Evolutionary conservation across 2,329 filamentous ascomycete species (phyloP).

Genomic region (Aspergillus oerlinghausenensis): DNA sequence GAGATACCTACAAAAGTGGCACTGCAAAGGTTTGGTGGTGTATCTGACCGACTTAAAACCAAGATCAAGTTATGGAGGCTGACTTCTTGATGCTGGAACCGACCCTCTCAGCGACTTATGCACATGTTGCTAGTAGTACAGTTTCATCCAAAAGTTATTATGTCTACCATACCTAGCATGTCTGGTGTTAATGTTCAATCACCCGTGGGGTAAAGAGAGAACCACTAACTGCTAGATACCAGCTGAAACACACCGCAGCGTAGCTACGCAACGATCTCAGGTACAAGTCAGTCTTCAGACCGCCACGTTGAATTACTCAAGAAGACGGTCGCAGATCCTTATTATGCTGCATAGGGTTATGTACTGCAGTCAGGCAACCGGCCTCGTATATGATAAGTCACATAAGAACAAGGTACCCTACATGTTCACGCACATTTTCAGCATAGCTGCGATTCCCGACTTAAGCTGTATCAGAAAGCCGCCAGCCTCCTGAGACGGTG

Average conservation of each 20-base stretch:
- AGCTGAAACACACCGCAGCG: neutral
- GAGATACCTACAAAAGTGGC: neutral
- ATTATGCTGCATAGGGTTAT: neutral
- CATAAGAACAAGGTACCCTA: neutral
- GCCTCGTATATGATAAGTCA: neutral
- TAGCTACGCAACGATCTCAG: neutral
- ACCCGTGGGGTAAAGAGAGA: neutral
- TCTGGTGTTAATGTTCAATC: neutral
- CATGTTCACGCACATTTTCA: neutral
- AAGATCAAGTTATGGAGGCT: too few species aligned
- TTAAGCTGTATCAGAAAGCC: neutral
- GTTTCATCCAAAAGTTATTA: conserved; percentile 2
- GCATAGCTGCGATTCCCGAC: neutral
- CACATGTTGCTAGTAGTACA: neutral
- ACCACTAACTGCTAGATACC: neutral
- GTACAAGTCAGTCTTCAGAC: neutral
- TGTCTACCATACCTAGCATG: too few species aligned
- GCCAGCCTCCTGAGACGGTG: neutral
- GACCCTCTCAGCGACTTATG: too few species aligned
- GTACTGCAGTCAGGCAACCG: neutral
- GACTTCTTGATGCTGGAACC: too few species aligned
- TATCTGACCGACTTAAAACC: too few species aligned
- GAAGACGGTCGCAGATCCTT: neutral
- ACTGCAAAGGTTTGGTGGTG: neutral
- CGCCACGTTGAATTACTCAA: neutral